These are phyloP conservation scores for Geranium rotundifolium DNA, from an alignment of 345 rosid species.

Conservation along the genomic window DNA sequence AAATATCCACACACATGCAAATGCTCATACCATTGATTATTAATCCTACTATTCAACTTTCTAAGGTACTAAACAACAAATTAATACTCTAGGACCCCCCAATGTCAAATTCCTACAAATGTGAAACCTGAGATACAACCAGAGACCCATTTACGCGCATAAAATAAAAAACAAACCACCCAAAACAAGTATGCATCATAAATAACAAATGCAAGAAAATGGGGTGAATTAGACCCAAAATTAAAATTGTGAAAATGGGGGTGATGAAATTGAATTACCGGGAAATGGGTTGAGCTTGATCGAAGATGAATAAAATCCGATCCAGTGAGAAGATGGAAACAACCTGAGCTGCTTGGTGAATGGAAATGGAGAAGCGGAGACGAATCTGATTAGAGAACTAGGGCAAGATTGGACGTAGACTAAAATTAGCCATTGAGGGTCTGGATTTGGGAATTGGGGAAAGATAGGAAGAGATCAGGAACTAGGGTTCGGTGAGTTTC, in stretches of 20 bases:
- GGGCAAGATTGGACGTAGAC: not conserved
- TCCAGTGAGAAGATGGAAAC: not conserved
- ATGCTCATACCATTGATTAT: too few relatives aligned
- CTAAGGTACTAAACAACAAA: not conserved
- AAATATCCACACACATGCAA: not conserved
- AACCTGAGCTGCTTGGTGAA: too few relatives aligned
- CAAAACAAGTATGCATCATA: not conserved
- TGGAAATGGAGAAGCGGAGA: not conserved
- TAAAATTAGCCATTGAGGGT: not conserved
- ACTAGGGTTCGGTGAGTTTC: slow-evolving; percentile 11
- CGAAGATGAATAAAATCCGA: not conserved
- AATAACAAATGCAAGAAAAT: not conserved
- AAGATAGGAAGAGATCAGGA: not conserved
- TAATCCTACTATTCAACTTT: too few relatives aligned
- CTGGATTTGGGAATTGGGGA: not conserved
- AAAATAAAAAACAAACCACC: too few relatives aligned
- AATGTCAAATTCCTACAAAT: not conserved
- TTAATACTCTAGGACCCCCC: not conserved
- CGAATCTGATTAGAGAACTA: not conserved
- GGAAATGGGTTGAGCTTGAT: not conserved
- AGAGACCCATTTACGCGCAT: too few relatives aligned
- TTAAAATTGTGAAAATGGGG: not conserved
- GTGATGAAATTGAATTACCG: not conserved
- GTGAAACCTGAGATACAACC: not conserved
- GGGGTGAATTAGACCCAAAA: not conserved